phyloP scores from a whole-genome alignment of 768 basidiomycete species.

The Suillus hirtellus region DNA sequence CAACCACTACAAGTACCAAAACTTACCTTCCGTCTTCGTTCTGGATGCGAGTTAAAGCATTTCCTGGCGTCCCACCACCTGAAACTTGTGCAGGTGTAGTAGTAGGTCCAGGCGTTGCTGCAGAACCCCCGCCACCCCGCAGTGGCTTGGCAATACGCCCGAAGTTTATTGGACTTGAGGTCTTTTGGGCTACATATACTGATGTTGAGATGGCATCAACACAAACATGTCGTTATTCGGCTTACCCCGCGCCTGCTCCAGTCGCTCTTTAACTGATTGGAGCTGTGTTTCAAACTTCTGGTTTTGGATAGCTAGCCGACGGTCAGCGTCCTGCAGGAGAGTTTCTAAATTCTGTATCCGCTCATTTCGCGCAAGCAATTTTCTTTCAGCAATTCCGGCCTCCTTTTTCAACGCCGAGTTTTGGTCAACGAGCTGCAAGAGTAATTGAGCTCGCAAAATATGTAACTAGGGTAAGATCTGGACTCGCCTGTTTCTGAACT shows the following conservation, averaged over 20 bases:
- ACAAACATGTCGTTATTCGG: conserved; percentile 17
- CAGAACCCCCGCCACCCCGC: conserved; percentile 82
- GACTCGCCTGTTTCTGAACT: conserved; percentile 91
- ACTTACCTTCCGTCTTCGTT: conserved; percentile 76
- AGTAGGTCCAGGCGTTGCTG: conserved; percentile 39
- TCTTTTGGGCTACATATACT: conserved; percentile 63
- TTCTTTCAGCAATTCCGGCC: conserved; percentile 94
- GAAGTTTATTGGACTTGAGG: conserved; percentile 73
- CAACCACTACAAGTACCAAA: conserved; percentile 1
- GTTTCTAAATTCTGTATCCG: conserved; percentile 96
- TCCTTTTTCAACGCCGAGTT: conserved; percentile 97
- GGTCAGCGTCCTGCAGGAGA: conserved; percentile 90
- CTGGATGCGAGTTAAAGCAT: conserved; percentile 72
- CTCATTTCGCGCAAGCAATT: conserved; percentile 93
- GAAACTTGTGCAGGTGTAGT: conserved; percentile 42
- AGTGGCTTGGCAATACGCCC: conserved; percentile 97
- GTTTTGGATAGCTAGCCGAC: conserved; percentile 88
- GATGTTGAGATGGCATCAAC: conserved; percentile 32
- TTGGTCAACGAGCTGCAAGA: conserved; percentile 89
- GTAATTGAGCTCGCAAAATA: conserved; percentile 18
- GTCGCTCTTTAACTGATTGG: conserved; percentile 86
- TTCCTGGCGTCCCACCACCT: conserved; percentile 51
- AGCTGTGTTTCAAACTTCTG: conserved; percentile 94
- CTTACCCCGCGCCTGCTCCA: conserved; percentile 91
- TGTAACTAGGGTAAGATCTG: not conserved